phyloP scores from a whole-genome alignment of 345 rosid genomes.

The Erucastrum elatum region DNA sequence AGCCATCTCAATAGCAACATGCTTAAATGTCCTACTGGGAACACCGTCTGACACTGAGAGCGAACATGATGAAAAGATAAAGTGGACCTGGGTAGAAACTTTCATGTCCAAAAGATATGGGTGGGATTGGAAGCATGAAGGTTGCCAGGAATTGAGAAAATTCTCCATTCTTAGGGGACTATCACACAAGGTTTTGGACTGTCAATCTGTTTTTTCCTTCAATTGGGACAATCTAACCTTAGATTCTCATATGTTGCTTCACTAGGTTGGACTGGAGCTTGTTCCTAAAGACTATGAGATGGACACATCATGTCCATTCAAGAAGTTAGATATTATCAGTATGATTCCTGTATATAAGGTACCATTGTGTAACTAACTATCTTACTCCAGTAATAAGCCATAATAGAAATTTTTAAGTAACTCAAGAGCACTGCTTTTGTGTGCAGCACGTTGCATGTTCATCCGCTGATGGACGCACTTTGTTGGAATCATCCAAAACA shows the following conservation, averaged over 20 bases:
- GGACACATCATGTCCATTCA: conserved; percentile 75
- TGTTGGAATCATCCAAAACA: conserved; percentile 92
- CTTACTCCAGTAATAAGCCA: conserved; percentile 6
- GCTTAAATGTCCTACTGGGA: conserved; percentile 80
- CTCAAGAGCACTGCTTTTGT: conserved; percentile 25
- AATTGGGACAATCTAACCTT: background rate
- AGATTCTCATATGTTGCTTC: conserved; percentile 23
- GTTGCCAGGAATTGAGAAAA: conserved; percentile 68
- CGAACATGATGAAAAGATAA: conserved; percentile 57
- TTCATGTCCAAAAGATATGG: conserved; percentile 78
- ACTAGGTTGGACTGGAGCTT: conserved; percentile 92
- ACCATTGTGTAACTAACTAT: conserved; percentile 18
- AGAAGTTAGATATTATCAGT: conserved; percentile 78
- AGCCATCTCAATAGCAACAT: conserved; percentile 76
- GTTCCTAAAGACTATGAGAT: conserved; percentile 89
- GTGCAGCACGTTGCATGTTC: conserved; percentile 89
- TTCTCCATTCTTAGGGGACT: conserved; percentile 85
- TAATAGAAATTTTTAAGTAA: background rate
- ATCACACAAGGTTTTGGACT: conserved; percentile 74
- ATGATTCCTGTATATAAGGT: conserved; percentile 96
- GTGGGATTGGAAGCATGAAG: conserved; percentile 70
- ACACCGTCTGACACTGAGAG: conserved; percentile 50
- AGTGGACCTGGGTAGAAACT: conserved; percentile 77
- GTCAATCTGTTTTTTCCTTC: background rate
- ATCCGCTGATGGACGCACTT: conserved; percentile 91